Base-by-base conservation (phyloP, 1,284 basidiomycete species). In the Marasmius tenuissimus region DNA sequence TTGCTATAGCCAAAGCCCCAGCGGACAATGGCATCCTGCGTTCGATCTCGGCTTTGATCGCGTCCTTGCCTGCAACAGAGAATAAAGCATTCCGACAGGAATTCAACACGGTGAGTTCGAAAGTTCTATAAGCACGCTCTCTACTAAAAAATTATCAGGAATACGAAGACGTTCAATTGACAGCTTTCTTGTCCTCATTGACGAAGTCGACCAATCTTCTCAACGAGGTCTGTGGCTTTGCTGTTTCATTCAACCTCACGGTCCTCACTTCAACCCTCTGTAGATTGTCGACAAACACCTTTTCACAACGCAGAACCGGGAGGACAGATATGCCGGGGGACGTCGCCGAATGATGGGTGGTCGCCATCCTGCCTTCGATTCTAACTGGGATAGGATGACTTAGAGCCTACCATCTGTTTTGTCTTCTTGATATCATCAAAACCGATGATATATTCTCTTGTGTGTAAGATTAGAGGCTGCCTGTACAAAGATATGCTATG, bases 141-240 rank as follows among this genome's bases (percentile, higher is more conserved):
- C 39, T 53, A 63, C 50, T 54, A 39, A 40, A 35, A 52, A 62
- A 65, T 57, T 33, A 59, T 40, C 67, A 97, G 94, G 97, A 99
- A 84, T 94, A 96, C 75, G 92, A 93, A 72, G 96, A 99, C 72
- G 94, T 96, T 9, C 93, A 98, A 65, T 80, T 99, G 27, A 97
- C 94, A 0, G 88, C 90, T 9, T 94, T 96, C 74, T 81, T 99
- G 16, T 90, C 94, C 0, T 86, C 88, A 9, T 77, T 98, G 65
- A 98, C 96, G 0, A 95, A 94, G 73, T 92, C 92, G 42, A 83
- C 97, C 7, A 91, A 91, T 66, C 84, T 89, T 4, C 77, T 97
- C 60, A 97, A 96, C 72, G 93, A 97, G 70, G 96, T 97, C 70
- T 71, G 92, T 74, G 1, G 52, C 40, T 47, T 20, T 14, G 16